Conservation (phyloP, 2,329 filamentous ascomycete species). For the Coniella lustricola region DNA sequence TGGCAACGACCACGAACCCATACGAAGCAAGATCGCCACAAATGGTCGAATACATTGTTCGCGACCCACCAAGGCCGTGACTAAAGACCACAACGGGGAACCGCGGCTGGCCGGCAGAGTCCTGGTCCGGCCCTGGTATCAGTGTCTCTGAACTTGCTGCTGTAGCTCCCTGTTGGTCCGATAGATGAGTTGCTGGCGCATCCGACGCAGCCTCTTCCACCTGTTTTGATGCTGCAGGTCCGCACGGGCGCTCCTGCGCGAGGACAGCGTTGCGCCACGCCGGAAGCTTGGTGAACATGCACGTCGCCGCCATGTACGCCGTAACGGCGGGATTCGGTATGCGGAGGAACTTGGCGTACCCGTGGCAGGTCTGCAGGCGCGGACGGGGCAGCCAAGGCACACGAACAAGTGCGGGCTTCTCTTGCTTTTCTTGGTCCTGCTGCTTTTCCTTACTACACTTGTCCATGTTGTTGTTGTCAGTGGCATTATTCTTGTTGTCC, state of each 20-base stretch:
- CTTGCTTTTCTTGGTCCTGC: too few species aligned
- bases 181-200: slow-evolving; percentile 16
- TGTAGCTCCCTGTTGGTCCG: too few species aligned
- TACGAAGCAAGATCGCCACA: slow-evolving; percentile 62
- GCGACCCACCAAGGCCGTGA: slow-evolving; percentile 57
- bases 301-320: slow-evolving; percentile 47
- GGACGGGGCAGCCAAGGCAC: slow-evolving; percentile 58
- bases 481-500: too few species aligned
- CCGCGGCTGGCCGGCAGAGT: slow-evolving; percentile 18
- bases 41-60: slow-evolving; percentile 55
- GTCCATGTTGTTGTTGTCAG: too few species aligned
- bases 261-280: slow-evolving; percentile 55
- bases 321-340: slow-evolving; percentile 42
- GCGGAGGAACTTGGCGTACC: slow-evolving; percentile 55
- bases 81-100: slow-evolving; percentile 62
- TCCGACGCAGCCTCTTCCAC: slow-evolving; percentile 28
- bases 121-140: slow-evolving; percentile 13
- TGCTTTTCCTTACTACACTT: too few species aligned
- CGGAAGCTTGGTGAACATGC: slow-evolving; percentile 58
- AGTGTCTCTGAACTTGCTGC: too few species aligned
- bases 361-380: slow-evolving; percentile 46
- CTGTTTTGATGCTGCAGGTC: slow-evolving; percentile 26
- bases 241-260: slow-evolving; percentile 46
- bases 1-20: slow-evolving; percentile 56
- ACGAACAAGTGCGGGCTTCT: slow-evolving; percentile 22